Percentiles rank a stretch among this genome's conserved stretches.
Evolutionary conservation across 805 yeast species (phyloP).

Genomic region (Jamesozyma spencerorum): DNA sequence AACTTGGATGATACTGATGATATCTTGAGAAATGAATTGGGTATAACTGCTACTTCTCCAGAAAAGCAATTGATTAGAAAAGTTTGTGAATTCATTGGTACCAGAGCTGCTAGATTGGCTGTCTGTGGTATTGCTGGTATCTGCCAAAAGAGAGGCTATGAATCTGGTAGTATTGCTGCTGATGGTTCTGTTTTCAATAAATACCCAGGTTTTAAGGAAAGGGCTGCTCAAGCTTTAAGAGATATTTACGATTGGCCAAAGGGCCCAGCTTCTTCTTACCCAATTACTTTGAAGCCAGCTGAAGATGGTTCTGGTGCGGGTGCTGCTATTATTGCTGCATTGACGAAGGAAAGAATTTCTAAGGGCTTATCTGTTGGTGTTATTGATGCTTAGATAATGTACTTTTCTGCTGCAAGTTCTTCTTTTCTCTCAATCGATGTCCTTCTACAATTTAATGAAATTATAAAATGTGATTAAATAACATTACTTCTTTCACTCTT

Average conservation of each 20-base stretch:
- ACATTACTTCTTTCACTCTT: too few relatives aligned
- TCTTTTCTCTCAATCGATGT: not conserved
- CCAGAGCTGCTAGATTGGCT: conserved; percentile 85
- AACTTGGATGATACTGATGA: conserved; percentile 67
- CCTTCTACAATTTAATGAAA: not conserved
- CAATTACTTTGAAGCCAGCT: conserved; percentile 80
- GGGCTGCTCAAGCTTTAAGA: conserved; percentile 80
- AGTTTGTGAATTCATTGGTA: conserved; percentile 79
- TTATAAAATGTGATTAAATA: not conserved
- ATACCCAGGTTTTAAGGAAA: conserved; percentile 83
- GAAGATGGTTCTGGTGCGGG: conserved; percentile 99
- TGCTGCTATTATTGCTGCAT: conserved; percentile 95
- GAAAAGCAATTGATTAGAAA: conserved; percentile 80
- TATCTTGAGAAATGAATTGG: conserved; percentile 50
- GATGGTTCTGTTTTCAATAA: conserved; percentile 94
- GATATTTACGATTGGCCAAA: conserved; percentile 79
- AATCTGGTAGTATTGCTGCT: conserved; percentile 82
- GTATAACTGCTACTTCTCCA: conserved; percentile 54
- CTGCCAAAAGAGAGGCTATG: conserved; percentile 72
- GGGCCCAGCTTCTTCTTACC: conserved; percentile 44
- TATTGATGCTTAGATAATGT: conserved; percentile 11
- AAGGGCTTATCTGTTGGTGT: conserved; percentile 63
- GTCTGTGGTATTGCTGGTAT: conserved; percentile 94
- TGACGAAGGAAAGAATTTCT: conserved; percentile 70
- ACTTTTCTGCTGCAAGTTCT: not conserved